A percentile compares a stretch with the other conserved stretches of the same genome.
phyloP scores from a whole-genome alignment of 257 asterid species.

The Solanum ossicruentum region DNA sequence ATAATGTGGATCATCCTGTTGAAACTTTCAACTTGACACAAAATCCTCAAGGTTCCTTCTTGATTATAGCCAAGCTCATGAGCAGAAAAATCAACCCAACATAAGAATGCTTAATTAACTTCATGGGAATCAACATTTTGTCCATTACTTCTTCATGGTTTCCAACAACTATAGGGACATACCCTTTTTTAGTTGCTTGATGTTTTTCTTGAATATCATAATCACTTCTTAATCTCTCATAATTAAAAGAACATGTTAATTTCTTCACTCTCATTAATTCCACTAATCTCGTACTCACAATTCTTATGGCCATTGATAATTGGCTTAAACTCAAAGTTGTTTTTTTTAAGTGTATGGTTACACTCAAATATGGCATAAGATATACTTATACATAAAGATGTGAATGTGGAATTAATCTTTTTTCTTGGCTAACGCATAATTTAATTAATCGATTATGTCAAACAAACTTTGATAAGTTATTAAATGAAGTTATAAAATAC shows the following conservation, averaged over 20 bases:
- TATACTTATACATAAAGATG: background rate
- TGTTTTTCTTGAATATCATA: background rate
- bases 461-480: background rate
- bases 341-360: background rate
- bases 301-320: background rate
- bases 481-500: background rate
- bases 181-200: background rate
- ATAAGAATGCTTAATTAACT: conserved; percentile 6
- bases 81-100: conserved; percentile 3
- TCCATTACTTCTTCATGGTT: background rate
- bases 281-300: background rate
- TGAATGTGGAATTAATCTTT: background rate
- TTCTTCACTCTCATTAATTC: background rate
- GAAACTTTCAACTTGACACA: background rate
- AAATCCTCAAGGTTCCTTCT: background rate
- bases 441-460: background rate
- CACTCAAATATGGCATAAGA: background rate
- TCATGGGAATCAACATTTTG: background rate
- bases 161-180: conserved; percentile 7
- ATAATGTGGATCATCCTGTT: background rate
- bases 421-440: background rate
- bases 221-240: background rate
- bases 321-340: background rate
- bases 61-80: background rate
- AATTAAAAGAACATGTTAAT: background rate